Base-by-base conservation (phyloP, 1,284 basidiomycete species). In the Moesziomyces sp. region DNA sequence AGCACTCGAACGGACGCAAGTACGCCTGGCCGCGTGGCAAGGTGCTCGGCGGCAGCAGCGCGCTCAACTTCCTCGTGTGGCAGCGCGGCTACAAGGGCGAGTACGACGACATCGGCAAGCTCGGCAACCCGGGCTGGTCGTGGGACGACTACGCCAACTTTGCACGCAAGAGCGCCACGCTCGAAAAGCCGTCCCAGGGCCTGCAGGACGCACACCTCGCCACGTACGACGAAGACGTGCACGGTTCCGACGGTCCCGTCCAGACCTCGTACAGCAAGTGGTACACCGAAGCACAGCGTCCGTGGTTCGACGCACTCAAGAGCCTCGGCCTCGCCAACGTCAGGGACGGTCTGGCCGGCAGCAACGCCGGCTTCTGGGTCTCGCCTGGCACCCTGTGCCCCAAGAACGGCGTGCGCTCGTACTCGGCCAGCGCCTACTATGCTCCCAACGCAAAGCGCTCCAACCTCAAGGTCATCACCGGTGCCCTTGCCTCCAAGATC, bases 61-160 rank as follows among this genome's bases (percentile, higher is more conserved):
- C 84, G 16, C 86, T 88, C 60, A 88, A 88, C 71, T 83, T 78
- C 43, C 69, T 79, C 47, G 74, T 76, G 46, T 75, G 69, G 69
- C 77, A 79, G 53, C 56, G 77, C 19, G 77, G 77, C 40, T 66
- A 75, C 58, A 63, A 66, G 56, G 53, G 62, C 45, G 77, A 79
- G 24, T 78, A 71, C 69, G 77, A 80, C 40, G 70, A 72, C 28
- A 69, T 78, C 28, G 74, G 57, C 24, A 67, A 58, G 45, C 54
- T 80, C 26, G 77, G 74, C 45, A 77, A 77, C 47, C 16, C 28
- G 3, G 77, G 75, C 30, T 80, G 78, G 78, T 55, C 51, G n/a
- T 80, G 78, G 78, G 60, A 77, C 24, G 70, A 68, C 40, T 61
- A 69, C 23, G 61, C 68, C 26, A 46, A 58, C 28, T 78, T 62